Base-by-base conservation (phyloP, 1,284 basidiomycete species). In the Stereum hirsutum region DNA sequence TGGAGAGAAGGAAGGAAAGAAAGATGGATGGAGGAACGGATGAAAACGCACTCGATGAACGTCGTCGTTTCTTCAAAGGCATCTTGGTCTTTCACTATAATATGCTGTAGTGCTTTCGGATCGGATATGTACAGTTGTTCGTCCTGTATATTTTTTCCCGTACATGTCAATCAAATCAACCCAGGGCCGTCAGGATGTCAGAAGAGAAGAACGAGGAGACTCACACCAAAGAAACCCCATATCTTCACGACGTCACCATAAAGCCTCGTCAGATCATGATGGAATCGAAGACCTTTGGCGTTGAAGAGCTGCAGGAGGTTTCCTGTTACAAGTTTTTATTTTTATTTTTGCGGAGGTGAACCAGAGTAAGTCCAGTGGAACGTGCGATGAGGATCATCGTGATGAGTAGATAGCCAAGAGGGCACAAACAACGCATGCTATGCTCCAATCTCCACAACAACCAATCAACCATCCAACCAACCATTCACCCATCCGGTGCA, bases 141-240 rank as follows among this genome's bases (percentile, higher is more conserved):
- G 10, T 52, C 50, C 57, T 58, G 42, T 28, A 20, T 17, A n/a
- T 4, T n/a, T 19, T n/a, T n/a, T 24, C 15, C 6, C 2, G 17
- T 7, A 35, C 1, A 26, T 12, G 5, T 14, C 7, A 11, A 14
- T 27, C 11, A 11, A 17, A 12, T n/a, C 14, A 31, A 15, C 19
- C 40, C 23, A 26, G 6, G 20, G 34, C 11, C 11, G 24, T 38
- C 20, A n/a, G n/a, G 15, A 11, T 24, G 25, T n/a, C 14, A 14
- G 30, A 31, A 33, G 15, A 14, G 21, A 15, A 28, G 43, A 26
- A 19, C n/a, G 8, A 40, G 17, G 11, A 26, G 7, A 43, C 65
- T 44, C 52, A 75, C 74, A 42, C 75, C 74, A 38, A 78, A 72
- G 46, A 75, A 63, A 10, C 72, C 72, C 43, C 70, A 55, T 2